Evolutionary conservation across 257 asterid genomes (phyloP).

Genomic region (Rubia yunnanensis): DNA sequence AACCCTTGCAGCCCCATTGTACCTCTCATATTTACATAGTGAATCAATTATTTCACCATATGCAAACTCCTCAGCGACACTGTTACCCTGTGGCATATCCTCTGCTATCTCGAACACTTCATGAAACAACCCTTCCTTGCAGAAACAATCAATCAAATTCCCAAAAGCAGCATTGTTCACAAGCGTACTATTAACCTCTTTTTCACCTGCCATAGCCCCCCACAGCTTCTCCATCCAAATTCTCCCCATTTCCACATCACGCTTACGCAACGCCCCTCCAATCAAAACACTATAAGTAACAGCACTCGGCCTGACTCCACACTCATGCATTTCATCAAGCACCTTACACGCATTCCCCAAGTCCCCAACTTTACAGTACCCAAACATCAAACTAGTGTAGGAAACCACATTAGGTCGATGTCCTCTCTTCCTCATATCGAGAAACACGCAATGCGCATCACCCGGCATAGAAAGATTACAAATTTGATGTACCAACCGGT

Average conservation of each 20-base stretch:
- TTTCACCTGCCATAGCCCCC: constrained; percentile 44
- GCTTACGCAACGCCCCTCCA: constrained; percentile 36
- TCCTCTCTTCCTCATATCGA: constrained; percentile 52
- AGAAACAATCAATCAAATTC: constrained; percentile 49
- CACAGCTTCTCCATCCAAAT: constrained; percentile 38
- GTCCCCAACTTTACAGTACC: constrained; percentile 53
- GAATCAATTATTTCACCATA: constrained; percentile 73
- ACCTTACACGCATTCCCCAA: constrained; percentile 40
- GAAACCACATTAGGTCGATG: constrained; percentile 61
- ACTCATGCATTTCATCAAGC: constrained; percentile 66
- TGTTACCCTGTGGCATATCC: constrained; percentile 63
- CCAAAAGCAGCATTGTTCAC: constrained; percentile 59
- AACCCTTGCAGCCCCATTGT: constrained; percentile 82
- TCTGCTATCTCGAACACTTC: constrained; percentile 67
- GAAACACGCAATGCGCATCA: constrained; percentile 54
- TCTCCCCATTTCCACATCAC: constrained; percentile 46
- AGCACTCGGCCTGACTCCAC: constrained; percentile 41
- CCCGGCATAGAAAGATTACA: constrained; percentile 33
- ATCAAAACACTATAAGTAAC: constrained; percentile 50
- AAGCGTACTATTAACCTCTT: constrained; percentile 29
- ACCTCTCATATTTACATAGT: constrained; percentile 53
- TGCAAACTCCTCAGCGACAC: constrained; percentile 57
- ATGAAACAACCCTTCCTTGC: constrained; percentile 69
- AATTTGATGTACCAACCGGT: constrained; percentile 58
- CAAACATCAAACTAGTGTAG: constrained; percentile 60